Base-by-base conservation (phyloP, 2,329 filamentous ascomycete species). In the Alternaria gansuensis region DNA sequence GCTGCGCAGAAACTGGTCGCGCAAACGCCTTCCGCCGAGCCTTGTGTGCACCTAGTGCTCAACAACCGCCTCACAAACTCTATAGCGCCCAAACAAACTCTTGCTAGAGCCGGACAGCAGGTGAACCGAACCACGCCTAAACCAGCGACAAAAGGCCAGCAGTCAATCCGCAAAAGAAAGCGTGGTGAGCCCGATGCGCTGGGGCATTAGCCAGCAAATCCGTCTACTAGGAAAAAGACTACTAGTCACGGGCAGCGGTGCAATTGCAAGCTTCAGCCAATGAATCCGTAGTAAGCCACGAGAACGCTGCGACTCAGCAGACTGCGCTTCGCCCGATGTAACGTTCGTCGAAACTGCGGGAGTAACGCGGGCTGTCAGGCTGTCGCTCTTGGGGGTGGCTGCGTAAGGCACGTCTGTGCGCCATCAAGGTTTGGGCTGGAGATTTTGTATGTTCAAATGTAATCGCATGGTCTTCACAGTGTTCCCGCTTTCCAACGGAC, bases 241-340 rank as follows among this genome's bases (percentile, higher is more conserved):
- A 56, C 49, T 63, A 23, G 51, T 63, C 33, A 49, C 51, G 54
- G 46, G 51, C 53, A 54, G 55, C 53, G 45, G 52, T 57, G 57
- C 57, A 69, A 66, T 66, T 57, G 49, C 39, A 36, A n/a, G 26
- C 43, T 23, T 36, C 46, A 49, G 41, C 67, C 65, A 70, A 68
- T 69, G 9, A 37, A 8, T 13, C 5, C n/a, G 14, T 24, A 29
- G 39, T 26, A 3, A 8, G 57, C 46, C 45, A 56, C 51, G 46
- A 31, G 21, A 40, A 28, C 29, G 45, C 52, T 39, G 31, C 34
- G 24, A 37, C 45, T 56, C 52, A 52, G 57, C 57, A 28, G 33
- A 31, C 57, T 46, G 57, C 57, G 51, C 41, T 46, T 40, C 56
- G 51, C 51, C 51, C 56, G 56, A 59, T 59, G 56, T 59, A 59